Evolutionary conservation across 2,329 filamentous ascomycete genomes (phyloP), one percentile per base, ranked within the genome.

Genomic region (Ceratocystis cubensis): DNA sequence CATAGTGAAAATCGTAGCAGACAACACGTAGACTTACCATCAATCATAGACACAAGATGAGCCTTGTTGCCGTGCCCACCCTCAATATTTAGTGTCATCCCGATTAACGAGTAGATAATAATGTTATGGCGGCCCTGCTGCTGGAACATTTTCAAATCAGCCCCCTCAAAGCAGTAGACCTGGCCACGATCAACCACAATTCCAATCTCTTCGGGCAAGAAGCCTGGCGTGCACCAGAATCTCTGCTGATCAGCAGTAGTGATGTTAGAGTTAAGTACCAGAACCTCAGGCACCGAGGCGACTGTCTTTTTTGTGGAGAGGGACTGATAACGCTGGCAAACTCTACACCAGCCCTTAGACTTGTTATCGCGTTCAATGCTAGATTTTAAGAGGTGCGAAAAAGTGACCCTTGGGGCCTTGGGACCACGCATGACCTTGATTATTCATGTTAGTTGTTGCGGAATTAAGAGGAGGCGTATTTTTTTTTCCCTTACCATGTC

Each of bases 191-290:
- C 89, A 67, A 96, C 84, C 67, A 96, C 89, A 72, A 99, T 84
- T 46, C 94, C 94, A 71, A 99, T 92, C 74, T 97, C 91, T 72
- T 94, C 88, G 0, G 94, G 94, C 13, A 99, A 79, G 87, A 93
- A 99, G 17, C 89, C 90, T 0, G 90, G 90, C 13, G 86, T 90
- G 0, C 89, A 85, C 95, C 95, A 99, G 17, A 96, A 80, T 68
- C 88, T 82, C 71, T 87, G 87, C 45, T 91, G 84, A 69, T 93
- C 88, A 1, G 85, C 82, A 59, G 78, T 87, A 4, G 82, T 84
- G 50, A 89, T 87, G 10, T 89, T 84, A 0, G 91, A 89, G 73
- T 96, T 96, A 30, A 99, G 81, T 78, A 95, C 88, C 69, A 99
- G 75, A n/a, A 96, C 89, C 41, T 85, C 82, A 0, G 94, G 93